These are phyloP conservation scores for Rhynchospora pubera DNA, from an alignment of 176 grass and related monocot genomes.

Conservation along the genomic window DNA sequence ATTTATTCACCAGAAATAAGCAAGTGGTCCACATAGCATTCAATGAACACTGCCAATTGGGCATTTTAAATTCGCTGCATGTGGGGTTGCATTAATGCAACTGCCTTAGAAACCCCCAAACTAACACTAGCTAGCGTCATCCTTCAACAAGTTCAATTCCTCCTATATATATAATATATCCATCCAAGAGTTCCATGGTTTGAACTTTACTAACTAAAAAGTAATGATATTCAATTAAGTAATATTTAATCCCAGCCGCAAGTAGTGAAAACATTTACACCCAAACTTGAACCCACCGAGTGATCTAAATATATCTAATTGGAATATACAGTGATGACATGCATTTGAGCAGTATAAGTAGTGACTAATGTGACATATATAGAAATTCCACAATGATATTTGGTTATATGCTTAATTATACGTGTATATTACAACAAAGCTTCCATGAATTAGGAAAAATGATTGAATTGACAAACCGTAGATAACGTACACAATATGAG, in stretches of 20 bases:
- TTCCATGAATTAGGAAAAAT: too few relatives aligned
- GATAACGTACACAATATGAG: too few relatives aligned
- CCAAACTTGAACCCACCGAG: background rate
- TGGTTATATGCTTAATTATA: background rate
- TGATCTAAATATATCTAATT: too few relatives aligned
- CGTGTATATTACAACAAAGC: too few relatives aligned
- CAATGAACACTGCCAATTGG: background rate
- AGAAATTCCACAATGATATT: background rate
- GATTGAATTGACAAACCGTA: too few relatives aligned
- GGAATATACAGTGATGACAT: background rate
- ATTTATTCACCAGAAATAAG: background rate
- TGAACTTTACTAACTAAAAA: background rate
- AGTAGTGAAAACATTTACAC: too few relatives aligned
- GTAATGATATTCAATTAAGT: background rate
- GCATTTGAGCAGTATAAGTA: background rate
- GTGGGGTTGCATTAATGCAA: conserved; percentile 6
- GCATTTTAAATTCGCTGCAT: conserved; percentile 2
- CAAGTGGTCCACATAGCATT: background rate
- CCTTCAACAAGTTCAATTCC: too few relatives aligned
- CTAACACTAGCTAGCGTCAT: conserved; percentile 13
- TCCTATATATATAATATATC: too few relatives aligned
- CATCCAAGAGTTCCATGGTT: background rate
- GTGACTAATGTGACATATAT: background rate
- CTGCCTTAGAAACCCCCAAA: background rate
- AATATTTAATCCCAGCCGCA: background rate